phyloP scores from a whole-genome alignment of 2,329 filamentous ascomycete genomes.

The Claviceps humidiphila region DNA sequence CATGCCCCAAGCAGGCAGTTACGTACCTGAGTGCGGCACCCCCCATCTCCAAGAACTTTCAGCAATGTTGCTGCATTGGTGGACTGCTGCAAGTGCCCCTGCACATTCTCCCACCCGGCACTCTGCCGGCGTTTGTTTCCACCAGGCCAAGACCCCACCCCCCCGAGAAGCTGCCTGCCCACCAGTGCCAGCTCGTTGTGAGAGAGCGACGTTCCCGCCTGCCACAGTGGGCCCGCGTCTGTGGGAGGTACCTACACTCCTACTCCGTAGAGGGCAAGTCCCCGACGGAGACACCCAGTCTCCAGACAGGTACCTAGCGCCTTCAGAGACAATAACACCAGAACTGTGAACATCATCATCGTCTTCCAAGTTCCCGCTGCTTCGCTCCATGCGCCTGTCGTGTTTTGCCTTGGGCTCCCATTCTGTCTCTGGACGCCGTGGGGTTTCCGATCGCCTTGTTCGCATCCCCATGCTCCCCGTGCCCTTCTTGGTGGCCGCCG shows the following conservation, averaged over 20 bases:
- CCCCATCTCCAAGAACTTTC: too few relatives aligned
- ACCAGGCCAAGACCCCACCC: not conserved
- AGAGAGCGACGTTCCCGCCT: not conserved
- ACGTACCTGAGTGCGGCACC: too few relatives aligned
- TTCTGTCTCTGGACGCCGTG: not conserved
- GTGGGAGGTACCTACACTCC: not conserved
- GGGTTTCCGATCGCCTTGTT: not conserved
- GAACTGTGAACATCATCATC: not conserved
- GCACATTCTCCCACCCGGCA: conserved; percentile 3
- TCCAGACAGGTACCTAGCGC: not conserved
- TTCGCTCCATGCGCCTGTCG: not conserved
- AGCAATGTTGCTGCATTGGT: too few relatives aligned
- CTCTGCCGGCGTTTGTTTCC: conserved; percentile 5
- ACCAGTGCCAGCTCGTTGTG: not conserved
- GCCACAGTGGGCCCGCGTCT: not conserved
- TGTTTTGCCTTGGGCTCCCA: not conserved
- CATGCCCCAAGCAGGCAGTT: too few relatives aligned
- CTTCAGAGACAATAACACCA: not conserved
- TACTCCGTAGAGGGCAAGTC: too few relatives aligned
- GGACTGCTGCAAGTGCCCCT: not conserved
- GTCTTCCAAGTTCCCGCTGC: not conserved
- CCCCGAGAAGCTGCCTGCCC: not conserved
- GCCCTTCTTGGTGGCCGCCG: not conserved
- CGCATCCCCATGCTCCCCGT: not conserved
- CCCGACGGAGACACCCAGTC: too few relatives aligned